Conservation (phyloP, 148 eudicot genomes). For the Amaranthus hypochondriacus region DNA sequence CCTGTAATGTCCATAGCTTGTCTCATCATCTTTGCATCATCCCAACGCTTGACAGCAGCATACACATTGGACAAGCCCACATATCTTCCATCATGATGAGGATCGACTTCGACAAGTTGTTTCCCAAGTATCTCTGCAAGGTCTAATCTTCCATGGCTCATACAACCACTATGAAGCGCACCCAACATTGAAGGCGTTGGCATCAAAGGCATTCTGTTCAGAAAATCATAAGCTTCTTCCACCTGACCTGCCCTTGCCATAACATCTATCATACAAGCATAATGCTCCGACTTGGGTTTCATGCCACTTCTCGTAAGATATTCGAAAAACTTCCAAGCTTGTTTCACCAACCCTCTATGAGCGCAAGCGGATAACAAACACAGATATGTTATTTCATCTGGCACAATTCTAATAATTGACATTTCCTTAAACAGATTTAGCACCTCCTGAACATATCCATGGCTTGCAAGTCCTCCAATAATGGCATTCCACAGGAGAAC, state of each 20-base stretch:
- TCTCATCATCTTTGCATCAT: constrained; percentile 59
- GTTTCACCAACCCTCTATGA: constrained; percentile 73
- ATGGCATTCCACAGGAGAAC: constrained; percentile 79
- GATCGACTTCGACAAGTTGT: constrained; percentile 74
- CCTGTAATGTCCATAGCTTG: constrained; percentile 75
- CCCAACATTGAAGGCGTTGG: constrained; percentile 78
- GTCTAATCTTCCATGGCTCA: constrained; percentile 58
- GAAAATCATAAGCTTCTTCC: constrained; percentile 56
- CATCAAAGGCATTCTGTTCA: constrained; percentile 47
- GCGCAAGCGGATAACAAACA: constrained; percentile 76
- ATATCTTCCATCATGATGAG: constrained; percentile 85
- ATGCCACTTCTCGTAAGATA: constrained; percentile 41
- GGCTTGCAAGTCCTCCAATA: constrained; percentile 87
- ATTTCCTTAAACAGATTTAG: constrained; percentile 54
- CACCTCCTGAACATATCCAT: constrained; percentile 59
- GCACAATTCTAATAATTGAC: constrained; percentile 41
- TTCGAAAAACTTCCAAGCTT: constrained; percentile 65
- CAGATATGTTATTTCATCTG: constrained; percentile 80
- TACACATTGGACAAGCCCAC: constrained; percentile 81
- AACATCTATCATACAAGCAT: constrained; percentile 84
- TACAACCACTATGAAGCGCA: constrained; percentile 64
- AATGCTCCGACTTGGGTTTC: constrained; percentile 67
- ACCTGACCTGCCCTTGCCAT: constrained; percentile 76
- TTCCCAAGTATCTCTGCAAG: constrained; percentile 77
- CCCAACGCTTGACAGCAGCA: constrained; percentile 67